A percentile compares a stretch with the other conserved stretches of the same genome.
Evolutionary conservation across 2,329 filamentous ascomycete genomes (phyloP).

Genomic region (Emergomyces orientalis): DNA sequence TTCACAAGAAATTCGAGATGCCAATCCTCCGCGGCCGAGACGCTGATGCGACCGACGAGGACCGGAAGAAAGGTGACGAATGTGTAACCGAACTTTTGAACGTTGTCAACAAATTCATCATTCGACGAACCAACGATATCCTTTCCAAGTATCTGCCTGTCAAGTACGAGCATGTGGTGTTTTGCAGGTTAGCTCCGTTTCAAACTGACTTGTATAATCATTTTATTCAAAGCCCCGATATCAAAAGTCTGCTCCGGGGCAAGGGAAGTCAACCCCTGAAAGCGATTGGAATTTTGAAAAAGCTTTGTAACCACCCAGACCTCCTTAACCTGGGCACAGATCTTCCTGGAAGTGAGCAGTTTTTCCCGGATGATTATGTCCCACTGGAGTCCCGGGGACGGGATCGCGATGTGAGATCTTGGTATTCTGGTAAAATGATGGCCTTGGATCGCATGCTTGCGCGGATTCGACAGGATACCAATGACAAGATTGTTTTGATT

Average conservation of each 20-base stretch:
- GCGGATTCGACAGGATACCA: constrained; percentile 88
- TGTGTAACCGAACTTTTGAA: constrained; percentile 69
- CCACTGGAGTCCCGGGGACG: constrained; percentile 79
- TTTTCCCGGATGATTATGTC: constrained; percentile 77
- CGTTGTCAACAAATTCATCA: constrained; percentile 96
- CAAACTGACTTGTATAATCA: constrained; percentile 92
- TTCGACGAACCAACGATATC: constrained; percentile 94
- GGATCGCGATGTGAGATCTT: constrained; percentile 84
- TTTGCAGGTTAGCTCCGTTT: constrained; percentile 89
- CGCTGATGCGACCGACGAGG: constrained; percentile 73
- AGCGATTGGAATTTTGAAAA: constrained; percentile 93
- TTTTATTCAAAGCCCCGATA: constrained; percentile 91
- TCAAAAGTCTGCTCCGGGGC: constrained; percentile 80
- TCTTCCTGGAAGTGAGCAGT: constrained; percentile 73
- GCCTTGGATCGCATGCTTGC: constrained; percentile 97
- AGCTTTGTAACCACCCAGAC: constrained; percentile 96
- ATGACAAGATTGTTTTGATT: constrained; percentile 98
- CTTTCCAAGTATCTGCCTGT: constrained; percentile 93
- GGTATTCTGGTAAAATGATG: constrained; percentile 97
- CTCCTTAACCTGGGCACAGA: constrained; percentile 74
- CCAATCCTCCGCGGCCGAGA: constrained; percentile 88
- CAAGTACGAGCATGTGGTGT: constrained; percentile 98
- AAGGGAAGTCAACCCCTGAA: constrained; percentile 95
- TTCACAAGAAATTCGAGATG: constrained; percentile 86
- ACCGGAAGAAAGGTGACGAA: constrained; percentile 73